phyloP scores from a whole-genome alignment of 2,329 filamentous ascomycete genomes.

The Pseudomassariella vexata region DNA sequence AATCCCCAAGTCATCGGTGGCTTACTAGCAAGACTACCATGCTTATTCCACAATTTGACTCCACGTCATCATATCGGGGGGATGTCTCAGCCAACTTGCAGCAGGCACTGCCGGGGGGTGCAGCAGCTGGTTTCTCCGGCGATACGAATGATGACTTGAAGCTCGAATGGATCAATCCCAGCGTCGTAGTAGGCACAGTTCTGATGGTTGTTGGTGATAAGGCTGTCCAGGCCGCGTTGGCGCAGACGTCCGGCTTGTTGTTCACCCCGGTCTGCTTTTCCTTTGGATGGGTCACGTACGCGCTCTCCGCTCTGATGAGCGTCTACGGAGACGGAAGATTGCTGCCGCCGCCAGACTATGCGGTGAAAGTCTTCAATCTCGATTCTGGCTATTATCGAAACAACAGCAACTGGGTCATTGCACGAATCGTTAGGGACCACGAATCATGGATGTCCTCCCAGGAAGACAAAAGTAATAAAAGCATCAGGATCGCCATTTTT shows the following conservation, averaged over 20 bases:
- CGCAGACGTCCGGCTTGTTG: slow-evolving; percentile 8
- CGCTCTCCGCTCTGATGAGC: slow-evolving; percentile 9
- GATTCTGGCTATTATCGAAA: slow-evolving; percentile 10
- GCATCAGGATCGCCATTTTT: background rate
- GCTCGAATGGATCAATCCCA: too few species aligned
- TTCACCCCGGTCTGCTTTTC: slow-evolving; percentile 16
- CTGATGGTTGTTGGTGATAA: slow-evolving; percentile 11
- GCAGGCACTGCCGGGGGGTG: too few species aligned
- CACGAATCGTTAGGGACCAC: slow-evolving; percentile 7
- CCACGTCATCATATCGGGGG: too few species aligned
- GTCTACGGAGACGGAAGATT: slow-evolving; percentile 14
- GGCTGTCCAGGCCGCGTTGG: slow-evolving; percentile 12
- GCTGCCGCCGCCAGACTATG: slow-evolving; percentile 12
- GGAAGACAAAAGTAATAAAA: background rate
- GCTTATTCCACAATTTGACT: too few species aligned
- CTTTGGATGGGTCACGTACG: slow-evolving; percentile 16
- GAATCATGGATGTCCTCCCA: background rate
- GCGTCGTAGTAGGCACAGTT: background rate
- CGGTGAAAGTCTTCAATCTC: slow-evolving; percentile 17
- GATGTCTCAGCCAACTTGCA: too few species aligned
- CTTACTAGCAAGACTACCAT: too few species aligned
- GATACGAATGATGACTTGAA: too few species aligned
- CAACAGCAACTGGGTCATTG: slow-evolving; percentile 8
- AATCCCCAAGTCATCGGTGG: too few species aligned
- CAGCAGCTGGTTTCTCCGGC: too few species aligned